Conservation (phyloP, 2,329 filamentous ascomycete genomes). For the Aspergillus quadrilineatus region DNA sequence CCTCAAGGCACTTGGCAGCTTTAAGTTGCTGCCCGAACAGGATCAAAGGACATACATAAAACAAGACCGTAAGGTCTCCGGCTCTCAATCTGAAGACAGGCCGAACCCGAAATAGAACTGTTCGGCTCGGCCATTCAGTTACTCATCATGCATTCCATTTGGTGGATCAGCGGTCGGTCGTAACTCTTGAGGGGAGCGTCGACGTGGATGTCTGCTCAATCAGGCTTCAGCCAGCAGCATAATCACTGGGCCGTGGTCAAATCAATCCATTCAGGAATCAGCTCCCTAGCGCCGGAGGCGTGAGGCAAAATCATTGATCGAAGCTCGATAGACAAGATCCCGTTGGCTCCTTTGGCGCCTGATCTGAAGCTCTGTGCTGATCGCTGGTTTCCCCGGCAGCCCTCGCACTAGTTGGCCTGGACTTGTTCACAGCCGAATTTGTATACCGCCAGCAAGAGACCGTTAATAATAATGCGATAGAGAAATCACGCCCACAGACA, state of each 20-base stretch:
- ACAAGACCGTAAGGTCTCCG: neutral
- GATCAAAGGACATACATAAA: neutral
- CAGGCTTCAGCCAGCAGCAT: neutral
- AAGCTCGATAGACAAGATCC: neutral
- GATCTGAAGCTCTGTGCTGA: conserved; percentile 14
- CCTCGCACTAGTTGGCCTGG: conserved; percentile 11
- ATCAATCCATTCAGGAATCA: neutral
- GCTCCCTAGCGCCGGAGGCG: neutral
- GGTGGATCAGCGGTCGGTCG: conserved; percentile 2
- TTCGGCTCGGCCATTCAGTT: neutral
- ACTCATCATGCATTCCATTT: neutral
- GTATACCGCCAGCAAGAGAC: conserved; percentile 2
- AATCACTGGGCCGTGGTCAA: neutral
- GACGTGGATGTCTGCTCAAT: neutral
- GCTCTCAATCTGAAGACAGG: neutral
- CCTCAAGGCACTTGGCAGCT: neutral
- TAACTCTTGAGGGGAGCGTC: neutral
- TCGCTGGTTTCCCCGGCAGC: conserved; percentile 19
- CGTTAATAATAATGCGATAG: conserved; percentile 2
- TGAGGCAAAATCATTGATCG: neutral
- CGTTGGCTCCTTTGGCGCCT: conserved; percentile 13
- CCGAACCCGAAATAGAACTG: conserved; percentile 3
- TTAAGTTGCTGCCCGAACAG: conserved; percentile 2
- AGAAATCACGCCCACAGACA: neutral
- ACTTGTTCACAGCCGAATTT: conserved; percentile 4